These are phyloP conservation scores for Colletotrichum brevisporum DNA, from an alignment of 2,329 filamentous ascomycete genomes.

Conservation along the genomic window DNA sequence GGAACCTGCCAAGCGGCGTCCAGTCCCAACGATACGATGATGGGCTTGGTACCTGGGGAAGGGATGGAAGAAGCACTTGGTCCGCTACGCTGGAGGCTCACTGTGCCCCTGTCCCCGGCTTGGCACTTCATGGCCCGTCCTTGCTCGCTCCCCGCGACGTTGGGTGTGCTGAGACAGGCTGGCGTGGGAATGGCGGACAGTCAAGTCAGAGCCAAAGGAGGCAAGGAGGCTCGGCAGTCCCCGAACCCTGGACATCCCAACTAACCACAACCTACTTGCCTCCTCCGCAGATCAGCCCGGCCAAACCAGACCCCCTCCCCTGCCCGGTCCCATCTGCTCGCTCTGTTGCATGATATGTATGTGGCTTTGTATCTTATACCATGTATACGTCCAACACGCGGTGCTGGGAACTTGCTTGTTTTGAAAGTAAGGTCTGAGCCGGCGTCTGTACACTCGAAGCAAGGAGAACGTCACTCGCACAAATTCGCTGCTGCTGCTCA, in stretches of 20 bases:
- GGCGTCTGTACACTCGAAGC: conserved; percentile 25
- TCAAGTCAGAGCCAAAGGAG: conserved; percentile 37
- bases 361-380: conserved; percentile 30
- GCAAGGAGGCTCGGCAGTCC: conserved; percentile 34
- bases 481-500: not conserved
- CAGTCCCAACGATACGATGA: conserved; percentile 40
- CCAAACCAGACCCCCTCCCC: conserved; percentile 19
- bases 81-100: conserved; percentile 24
- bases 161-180: conserved; percentile 37
- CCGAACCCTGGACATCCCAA: conserved; percentile 41
- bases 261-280: conserved; percentile 23
- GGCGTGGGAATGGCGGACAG: conserved; percentile 38
- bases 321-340: conserved; percentile 38
- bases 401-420: conserved; percentile 36
- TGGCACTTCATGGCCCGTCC: conserved; percentile 26
- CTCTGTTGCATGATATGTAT: conserved; percentile 39
- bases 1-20: conserved; percentile 29
- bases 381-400: conserved; percentile 29
- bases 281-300: conserved; percentile 35
- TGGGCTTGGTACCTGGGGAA: conserved; percentile 33
- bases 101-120: conserved; percentile 27
- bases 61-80: conserved; percentile 34
- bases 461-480: conserved; percentile 33
- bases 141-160: conserved; percentile 36
- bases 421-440: conserved; percentile 38